Conservation (phyloP, 805 yeast species). For the Candida koratica region DNA sequence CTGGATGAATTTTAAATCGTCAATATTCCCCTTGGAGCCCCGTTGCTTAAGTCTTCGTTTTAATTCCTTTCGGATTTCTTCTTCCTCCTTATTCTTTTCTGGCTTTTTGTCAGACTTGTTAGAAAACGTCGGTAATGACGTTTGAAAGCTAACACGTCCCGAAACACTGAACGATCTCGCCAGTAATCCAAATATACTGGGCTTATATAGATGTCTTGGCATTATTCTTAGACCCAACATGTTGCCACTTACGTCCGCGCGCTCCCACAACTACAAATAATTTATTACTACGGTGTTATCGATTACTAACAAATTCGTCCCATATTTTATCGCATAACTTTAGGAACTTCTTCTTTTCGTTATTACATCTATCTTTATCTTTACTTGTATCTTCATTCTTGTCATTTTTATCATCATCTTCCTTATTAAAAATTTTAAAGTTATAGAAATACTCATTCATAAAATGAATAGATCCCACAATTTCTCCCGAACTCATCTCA, state of each 20-base stretch:
- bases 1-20: slow-evolving; percentile 30
- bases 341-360: slow-evolving; percentile 36
- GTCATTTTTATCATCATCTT: slow-evolving; percentile 3
- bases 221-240: too few relatives aligned
- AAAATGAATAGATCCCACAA: slow-evolving; percentile 35
- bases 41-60: slow-evolving; percentile 28
- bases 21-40: slow-evolving; percentile 24
- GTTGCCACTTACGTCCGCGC: not conserved
- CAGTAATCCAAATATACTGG: too few relatives aligned
- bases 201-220: not conserved
- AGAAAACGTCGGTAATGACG: not conserved
- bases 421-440: slow-evolving; percentile 26
- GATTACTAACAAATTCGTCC: slow-evolving; percentile 29
- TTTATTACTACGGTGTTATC: too few relatives aligned
- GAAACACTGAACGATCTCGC: not conserved
- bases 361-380: slow-evolving; percentile 4
- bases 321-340: slow-evolving; percentile 43
- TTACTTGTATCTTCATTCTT: slow-evolving; percentile 1
- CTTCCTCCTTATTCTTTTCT: slow-evolving; percentile 24
- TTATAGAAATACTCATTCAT: slow-evolving; percentile 36
- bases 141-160: not conserved
- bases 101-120: slow-evolving; percentile 7
- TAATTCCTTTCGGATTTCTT: slow-evolving; percentile 32
- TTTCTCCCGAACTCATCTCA: slow-evolving; percentile 15
- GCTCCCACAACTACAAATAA: not conserved